Conservation (phyloP, 1,139 yeast genomes). For the Magnusiomyces ingens region DNA sequence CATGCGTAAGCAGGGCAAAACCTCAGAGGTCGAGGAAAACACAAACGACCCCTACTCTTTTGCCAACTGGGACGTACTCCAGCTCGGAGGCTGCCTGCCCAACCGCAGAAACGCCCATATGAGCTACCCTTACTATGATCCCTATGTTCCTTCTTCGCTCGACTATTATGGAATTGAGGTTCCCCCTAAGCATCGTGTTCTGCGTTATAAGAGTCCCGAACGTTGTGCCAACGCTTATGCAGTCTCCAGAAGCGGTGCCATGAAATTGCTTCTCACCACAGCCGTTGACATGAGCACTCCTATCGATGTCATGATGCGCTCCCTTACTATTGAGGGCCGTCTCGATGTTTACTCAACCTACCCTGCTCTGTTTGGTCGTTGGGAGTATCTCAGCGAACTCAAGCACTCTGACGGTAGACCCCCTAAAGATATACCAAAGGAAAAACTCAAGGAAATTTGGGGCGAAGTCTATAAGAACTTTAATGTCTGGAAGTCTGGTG, state of each 20-base stretch:
- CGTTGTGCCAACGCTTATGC: conserved; percentile 8
- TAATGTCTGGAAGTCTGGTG: background rate
- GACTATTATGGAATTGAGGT: background rate
- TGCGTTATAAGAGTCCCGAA: background rate
- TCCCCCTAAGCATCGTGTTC: background rate
- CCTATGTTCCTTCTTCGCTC: background rate
- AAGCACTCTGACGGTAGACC: conserved; percentile 1
- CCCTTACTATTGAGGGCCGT: background rate
- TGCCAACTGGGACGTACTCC: conserved; percentile 12
- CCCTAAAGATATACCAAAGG: background rate
- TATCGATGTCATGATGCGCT: conserved; percentile 1
- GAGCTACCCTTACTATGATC: conserved; percentile 2
- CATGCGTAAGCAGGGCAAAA: background rate
- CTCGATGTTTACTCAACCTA: background rate
- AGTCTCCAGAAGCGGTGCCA: conserved; percentile 6
- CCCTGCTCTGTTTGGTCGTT: conserved; percentile 4
- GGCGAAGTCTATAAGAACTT: background rate
- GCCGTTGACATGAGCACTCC: conserved; percentile 5
- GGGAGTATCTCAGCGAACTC: conserved; percentile 6
- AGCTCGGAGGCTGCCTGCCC: conserved; percentile 9
- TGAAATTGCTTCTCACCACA: conserved; percentile 2
- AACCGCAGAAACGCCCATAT: background rate
- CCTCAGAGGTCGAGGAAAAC: background rate
- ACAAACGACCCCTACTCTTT: conserved; percentile 10
- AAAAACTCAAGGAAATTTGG: background rate